Base-by-base conservation (phyloP, 1,284 basidiomycete genomes). In the Leccinum subrobustum region DNA sequence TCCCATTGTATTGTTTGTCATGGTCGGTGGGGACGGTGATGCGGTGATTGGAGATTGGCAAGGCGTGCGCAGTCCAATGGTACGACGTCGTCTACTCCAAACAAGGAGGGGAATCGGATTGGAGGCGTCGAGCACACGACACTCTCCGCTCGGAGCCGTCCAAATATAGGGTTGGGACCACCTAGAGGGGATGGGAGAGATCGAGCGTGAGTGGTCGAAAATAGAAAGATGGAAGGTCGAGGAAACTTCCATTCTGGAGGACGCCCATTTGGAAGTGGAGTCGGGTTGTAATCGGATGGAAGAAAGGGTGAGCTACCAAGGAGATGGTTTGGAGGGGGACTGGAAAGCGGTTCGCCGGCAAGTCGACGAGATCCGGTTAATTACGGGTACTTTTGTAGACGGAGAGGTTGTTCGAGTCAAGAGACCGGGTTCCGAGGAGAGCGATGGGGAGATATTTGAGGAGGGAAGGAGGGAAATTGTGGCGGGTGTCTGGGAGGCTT, bases 191-290 rank as follows among this genome's bases (percentile, higher is more conserved):
- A 55, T 62, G 47, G 8, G 51, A 65, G 67, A 55, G 57, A 62
- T 47, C 29, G 35, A 57, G 55, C 39, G 66, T 48, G 20, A 51
- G 27, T 6, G 14, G 42, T 51, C 42, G 39, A 55, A 64, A 69
- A 70, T 67, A 63, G 66, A 59, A 70, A 59, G 33, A 57, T 55
- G 50, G 52, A 64, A 67, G 48, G 18, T 57, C 65, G 68, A 68
- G 56, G 62, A 56, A 64, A n/a, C 12, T 54, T 68, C 56, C 54
- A 60, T 67, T 60, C 65, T 60, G 11, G 47, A 29, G n/a, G n/a
- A 27, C 25, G 47, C 11, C 33, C 33, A 48, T 54, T 56, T n/a
- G 33, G 47, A 23, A 16, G 47, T 58, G 65, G 65, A 56, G 62
- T 54, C 44, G 60, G 51, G n/a, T 54, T 61, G 64, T 56, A 57